Evolutionary conservation across 768 basidiomycete genomes (phyloP), one percentile per base, ranked within the genome.

Genomic region (Albatrellus ellisii): DNA sequence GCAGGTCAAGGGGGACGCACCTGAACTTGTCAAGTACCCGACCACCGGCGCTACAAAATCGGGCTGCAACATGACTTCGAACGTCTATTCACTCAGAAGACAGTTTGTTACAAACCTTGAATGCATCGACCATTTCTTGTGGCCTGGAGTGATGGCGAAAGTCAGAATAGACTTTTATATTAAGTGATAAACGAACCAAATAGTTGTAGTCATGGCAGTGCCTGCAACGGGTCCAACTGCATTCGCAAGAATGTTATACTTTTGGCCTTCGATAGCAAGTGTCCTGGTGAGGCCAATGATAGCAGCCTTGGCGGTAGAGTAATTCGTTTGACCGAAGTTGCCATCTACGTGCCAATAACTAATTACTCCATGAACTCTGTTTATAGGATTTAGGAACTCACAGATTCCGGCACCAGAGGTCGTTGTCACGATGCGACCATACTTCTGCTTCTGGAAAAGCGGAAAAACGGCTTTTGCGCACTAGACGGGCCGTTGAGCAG

Each of bases 381-480:
- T 12, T n/a, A 18, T 17, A 37, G 24, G 11, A 12, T 35, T 31
- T 1, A 4, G 44, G n/a, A 1, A 70, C 86, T 54, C 54, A 91
- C 89, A 90, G 41, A 98, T 78, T 45, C 92, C 94, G 38, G 89
- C 89, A 56, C 81, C 79, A 2, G 91, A 97, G 46, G 77, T 73
- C n/a, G 91, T 97, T 24, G 86, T 94, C 40, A 98, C 73, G 54
- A 99, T 91, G 33, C 95, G 78, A 22, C 95, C 95, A 56, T 79
- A 95, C 62, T 89, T 90, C 59, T 98, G 94, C 64, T 90, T 83
- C 61, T 85, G 83, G 75, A 99, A 97, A 52, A 88, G 65, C 0
- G 92, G 90, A 95, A 95, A 99, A 20, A 87, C 82, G 4, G 94
- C 95, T 56, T 94, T 86, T 22, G 77, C 80, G 49, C 89, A 91